Evolutionary conservation across 2,329 filamentous ascomycete species (phyloP), one percentile per base, ranked within the genome.

Genomic region (Exophiala lecanii-corni): DNA sequence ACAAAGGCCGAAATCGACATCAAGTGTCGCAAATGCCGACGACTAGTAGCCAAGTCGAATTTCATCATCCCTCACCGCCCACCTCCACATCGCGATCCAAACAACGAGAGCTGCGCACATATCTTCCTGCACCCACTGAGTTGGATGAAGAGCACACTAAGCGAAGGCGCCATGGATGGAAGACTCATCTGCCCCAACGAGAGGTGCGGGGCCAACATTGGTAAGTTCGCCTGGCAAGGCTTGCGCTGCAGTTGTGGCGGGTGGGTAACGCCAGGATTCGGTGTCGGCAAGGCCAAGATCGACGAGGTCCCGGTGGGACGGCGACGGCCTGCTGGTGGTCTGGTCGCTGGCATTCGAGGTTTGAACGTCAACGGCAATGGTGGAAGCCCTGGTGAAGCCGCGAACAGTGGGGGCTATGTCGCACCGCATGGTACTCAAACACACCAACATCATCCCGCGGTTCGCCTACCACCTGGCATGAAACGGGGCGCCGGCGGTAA

Each of bases 201-300:
- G 6, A 84, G 83, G 58, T 98, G 92, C 64, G 79, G 78, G 35
- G 81, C 86, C 30, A 88, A 87, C 39, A 79, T 97, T 36, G 92
- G 92, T 28, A 86, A 92, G 57, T 98, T 96, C 61, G 86, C 91
- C 39, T 98, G 92, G 92, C 88, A 94, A 62, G 92, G 92, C 10
- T 84, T 96, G 74, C 82, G 81, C 62, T 98, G 92, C 68, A 92
- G 81, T 60, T 98, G 92, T 64, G 81, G 84, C 26, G 80, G 83
- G 50, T 97, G 92, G 91, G 76, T 96, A 16, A 86, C 89, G 38
- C 91, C 92, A 6, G 89, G 85, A 1, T 92, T 98, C 62, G 91
- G 85, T 49, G 71, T 97, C 49, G 83, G 88, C 41, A 86, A 82
- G 63, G 82, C 84, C 40, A 82, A 82, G 55, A 83, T 96, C 26